phyloP scores from a whole-genome alignment of 2,329 filamentous ascomycete genomes.

The Diaporthe nobilis region DNA sequence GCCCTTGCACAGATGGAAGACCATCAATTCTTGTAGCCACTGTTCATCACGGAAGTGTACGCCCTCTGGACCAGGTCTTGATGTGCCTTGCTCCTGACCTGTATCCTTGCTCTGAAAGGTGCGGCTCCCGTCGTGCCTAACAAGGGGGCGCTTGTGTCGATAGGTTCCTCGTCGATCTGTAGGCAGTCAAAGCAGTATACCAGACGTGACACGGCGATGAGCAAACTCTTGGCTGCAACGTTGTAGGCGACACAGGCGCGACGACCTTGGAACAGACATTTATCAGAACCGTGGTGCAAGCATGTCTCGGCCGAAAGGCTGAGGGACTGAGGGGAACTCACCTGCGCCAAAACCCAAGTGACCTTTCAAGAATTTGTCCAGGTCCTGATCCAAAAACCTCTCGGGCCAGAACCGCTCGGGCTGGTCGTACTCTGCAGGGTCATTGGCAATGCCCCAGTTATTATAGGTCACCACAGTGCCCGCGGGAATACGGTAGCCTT shows the following conservation, averaged over 20 bases:
- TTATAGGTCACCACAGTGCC: conserved; percentile 15
- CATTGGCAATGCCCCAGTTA: conserved; percentile 8
- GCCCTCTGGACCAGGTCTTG: neutral
- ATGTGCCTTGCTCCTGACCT: neutral
- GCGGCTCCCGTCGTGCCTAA: neutral
- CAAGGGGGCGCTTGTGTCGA: neutral
- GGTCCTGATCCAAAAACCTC: neutral
- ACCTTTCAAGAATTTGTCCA: conserved; percentile 7
- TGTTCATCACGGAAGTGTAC: neutral
- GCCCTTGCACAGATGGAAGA: neutral
- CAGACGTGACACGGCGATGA: conserved; percentile 14
- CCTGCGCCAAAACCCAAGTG: neutral
- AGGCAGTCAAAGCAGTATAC: conserved; percentile 13
- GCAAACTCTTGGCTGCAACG: neutral
- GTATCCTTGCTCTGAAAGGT: neutral
- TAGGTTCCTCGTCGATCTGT: neutral
- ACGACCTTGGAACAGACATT: neutral
- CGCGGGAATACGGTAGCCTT: conserved; percentile 9
- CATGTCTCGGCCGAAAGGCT: neutral
- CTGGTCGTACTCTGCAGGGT: neutral
- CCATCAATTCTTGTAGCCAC: neutral
- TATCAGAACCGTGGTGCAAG: neutral
- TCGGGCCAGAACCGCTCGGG: conserved; percentile 13
- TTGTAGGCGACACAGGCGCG: conserved; percentile 6
- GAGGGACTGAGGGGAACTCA: neutral